phyloP scores from a whole-genome alignment of 1,284 basidiomycete species.

The Ganoderma lucidum region DNA sequence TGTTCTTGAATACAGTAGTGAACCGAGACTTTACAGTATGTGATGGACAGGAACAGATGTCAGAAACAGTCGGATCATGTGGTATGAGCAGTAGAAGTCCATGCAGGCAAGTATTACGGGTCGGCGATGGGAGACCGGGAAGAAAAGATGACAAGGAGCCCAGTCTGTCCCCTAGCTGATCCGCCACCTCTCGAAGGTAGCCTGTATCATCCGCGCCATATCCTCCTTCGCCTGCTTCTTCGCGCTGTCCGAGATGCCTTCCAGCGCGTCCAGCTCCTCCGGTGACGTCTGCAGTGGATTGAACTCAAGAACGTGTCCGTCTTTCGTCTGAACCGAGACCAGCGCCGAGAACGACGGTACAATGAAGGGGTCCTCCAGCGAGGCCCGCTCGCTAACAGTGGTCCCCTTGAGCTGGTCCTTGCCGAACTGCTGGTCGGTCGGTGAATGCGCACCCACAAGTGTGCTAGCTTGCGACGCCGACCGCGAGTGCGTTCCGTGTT shows the following conservation, averaged over 20 bases:
- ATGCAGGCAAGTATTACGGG: conserved; percentile 3
- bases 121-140: neutral
- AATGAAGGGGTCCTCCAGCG: conserved; percentile 35
- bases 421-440: conserved; percentile 52
- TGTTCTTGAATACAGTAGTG: conserved; percentile 15
- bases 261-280: conserved; percentile 70
- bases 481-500: conserved; percentile 48
- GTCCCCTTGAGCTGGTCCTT: conserved; percentile 37
- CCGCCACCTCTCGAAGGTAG: conserved; percentile 78
- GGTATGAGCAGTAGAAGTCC: conserved; percentile 6
- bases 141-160: neutral
- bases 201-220: conserved; percentile 72
- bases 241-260: conserved; percentile 79
- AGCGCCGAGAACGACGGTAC: conserved; percentile 37
- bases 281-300: conserved; percentile 78
- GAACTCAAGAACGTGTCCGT: conserved; percentile 81
- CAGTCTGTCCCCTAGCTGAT: conserved; percentile 41
- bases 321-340: conserved; percentile 75
- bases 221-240: conserved; percentile 82
- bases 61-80: conserved; percentile 6
- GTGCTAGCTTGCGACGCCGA: conserved; percentile 56
- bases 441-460: conserved; percentile 47
- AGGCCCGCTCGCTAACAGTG: conserved; percentile 16
- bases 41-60: conserved; percentile 1
- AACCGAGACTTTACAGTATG: conserved; percentile 10